Base-by-base conservation (phyloP, 2,329 filamentous ascomycete genomes). In the Verticillium nubilum region DNA sequence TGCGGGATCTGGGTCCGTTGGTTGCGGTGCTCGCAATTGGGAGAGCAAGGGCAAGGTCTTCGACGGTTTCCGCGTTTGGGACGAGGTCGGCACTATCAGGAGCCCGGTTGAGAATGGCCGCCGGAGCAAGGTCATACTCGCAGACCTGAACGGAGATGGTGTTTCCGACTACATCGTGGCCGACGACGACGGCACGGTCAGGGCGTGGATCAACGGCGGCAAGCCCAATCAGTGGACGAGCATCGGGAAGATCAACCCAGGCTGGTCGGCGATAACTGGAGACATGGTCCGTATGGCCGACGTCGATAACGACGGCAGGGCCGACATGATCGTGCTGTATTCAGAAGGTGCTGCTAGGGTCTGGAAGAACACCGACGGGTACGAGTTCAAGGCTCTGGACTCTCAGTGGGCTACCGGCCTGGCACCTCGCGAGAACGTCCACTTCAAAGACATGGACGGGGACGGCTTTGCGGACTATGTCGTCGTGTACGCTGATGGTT, bases 391-490 rank as follows among this genome's bases (percentile, higher is more conserved):
- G 27, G 10, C 59, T 31, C 56, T 61, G 12, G 59, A 61, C 26
- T 54, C 59, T 2, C 28, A 59, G 7, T 61, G 57, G 59, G 59
- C 59, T 10, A 55, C 57, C 7, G 59, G 59, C 7, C 29, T 61
- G 33, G 56, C 33, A 15, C 17, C 31, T 10, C 10, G 52, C 2
- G 50, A 35, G 13, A 61, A 61, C 2, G 52, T 61, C 15, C 13
- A 27, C 28, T 57, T 63, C 23, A 27, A 53, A 10, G 61, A 63
- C 29, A 54, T 63, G 15, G 59, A 61, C 25, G 59, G 61, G 12
- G 61, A 63, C 27, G 59, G 61, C n/a, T 61, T 53, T 33, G 61
- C 61, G 27, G 61, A 60, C 57, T 63, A 63, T 29, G 61, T 63
- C n/a, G 58, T 63, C 33, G n/a, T 58, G 5, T 58, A 60, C 12